These are phyloP conservation scores for Paraphaeosphaeria minitans DNA, from an alignment of 2,329 filamentous ascomycete genomes.

Conservation along the genomic window DNA sequence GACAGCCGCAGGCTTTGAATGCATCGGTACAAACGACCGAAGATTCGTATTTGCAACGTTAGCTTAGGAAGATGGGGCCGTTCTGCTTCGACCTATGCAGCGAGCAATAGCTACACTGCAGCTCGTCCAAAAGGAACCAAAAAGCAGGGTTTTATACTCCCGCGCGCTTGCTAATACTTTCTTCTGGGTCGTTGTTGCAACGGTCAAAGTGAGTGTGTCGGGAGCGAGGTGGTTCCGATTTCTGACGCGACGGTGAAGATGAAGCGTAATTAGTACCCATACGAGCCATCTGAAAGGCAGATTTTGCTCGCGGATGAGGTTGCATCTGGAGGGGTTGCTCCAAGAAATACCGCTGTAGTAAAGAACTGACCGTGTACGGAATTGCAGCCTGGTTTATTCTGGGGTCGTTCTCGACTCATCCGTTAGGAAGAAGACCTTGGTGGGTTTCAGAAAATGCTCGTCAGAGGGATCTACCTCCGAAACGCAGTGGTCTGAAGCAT, in stretches of 20 bases:
- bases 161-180: slow-evolving; percentile 2
- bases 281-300: no score
- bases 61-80: no score
- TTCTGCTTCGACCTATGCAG: not conserved
- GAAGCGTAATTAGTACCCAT: no score
- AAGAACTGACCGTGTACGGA: no score
- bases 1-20: not conserved
- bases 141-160: not conserved
- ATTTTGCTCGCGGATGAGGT: no score
- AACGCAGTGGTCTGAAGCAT: no score
- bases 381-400: no score
- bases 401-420: no score
- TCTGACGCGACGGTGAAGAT: slow-evolving; percentile 55
- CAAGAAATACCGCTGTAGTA: not conserved
- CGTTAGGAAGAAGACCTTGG: no score
- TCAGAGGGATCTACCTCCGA: no score
- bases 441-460: no score
- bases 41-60: not conserved
- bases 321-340: no score
- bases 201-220: slow-evolving; percentile 43
- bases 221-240: slow-evolving; percentile 56
- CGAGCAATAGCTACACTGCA: not conserved
- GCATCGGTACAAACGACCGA: not conserved
- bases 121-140: not conserved
- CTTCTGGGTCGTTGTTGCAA: slow-evolving; percentile 46